Evolutionary conservation across 768 basidiomycete species (phyloP).

Genomic region (Leccinum subgranulosum): DNA sequence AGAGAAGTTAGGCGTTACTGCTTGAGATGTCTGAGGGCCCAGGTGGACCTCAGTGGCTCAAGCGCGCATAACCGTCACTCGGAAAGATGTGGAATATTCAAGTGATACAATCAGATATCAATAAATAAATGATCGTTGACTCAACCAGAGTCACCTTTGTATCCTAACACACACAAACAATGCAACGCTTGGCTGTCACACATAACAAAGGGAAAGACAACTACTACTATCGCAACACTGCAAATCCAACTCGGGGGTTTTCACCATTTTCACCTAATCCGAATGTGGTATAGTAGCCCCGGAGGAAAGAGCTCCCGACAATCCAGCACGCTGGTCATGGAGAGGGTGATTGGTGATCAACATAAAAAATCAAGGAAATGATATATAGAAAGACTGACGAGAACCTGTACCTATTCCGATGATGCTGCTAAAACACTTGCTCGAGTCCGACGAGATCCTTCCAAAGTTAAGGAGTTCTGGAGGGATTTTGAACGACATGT

Average conservation of each 20-base stretch:
- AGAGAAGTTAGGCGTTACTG: slow-evolving; percentile 32
- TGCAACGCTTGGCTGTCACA: slow-evolving; percentile 1
- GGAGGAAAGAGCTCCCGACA: no score
- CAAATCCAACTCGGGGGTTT: no score
- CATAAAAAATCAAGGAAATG: no score
- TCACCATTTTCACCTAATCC: no score
- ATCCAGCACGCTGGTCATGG: no score
- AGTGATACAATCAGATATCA: slow-evolving; percentile 8
- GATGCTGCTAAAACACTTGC: slow-evolving; percentile 20
- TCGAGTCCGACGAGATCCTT: slow-evolving; percentile 14
- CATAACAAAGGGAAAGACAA: no score
- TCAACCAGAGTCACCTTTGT: slow-evolving; percentile 9
- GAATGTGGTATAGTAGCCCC: no score
- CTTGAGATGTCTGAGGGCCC: slow-evolving; percentile 62
- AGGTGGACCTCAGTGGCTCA: slow-evolving; percentile 71
- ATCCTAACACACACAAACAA: slow-evolving; percentile 23
- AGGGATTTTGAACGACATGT: background rate
- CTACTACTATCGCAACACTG: no score
- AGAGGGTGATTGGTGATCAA: no score
- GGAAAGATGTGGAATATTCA: slow-evolving; percentile 1
- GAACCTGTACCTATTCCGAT: no score
- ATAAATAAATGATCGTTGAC: background rate
- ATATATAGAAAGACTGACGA: no score
- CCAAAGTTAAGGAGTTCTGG: slow-evolving; percentile 38
- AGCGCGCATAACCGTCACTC: slow-evolving; percentile 53